A percentile compares a stretch with the other conserved stretches of the same genome.
phyloP scores from a whole-genome alignment of 306 rosid species.

The Prosopis cineraria region DNA sequence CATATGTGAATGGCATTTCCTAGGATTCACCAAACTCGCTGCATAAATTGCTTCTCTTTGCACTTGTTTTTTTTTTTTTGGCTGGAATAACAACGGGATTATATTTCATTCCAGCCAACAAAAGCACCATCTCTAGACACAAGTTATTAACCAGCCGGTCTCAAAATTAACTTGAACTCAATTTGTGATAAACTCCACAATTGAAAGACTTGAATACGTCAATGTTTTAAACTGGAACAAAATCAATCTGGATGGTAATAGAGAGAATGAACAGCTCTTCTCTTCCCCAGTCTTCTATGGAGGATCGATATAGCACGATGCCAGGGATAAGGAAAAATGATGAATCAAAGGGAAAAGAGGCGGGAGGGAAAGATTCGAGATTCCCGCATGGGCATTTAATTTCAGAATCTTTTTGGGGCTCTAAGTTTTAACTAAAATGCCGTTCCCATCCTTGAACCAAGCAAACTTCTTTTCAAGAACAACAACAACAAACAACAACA shows the following conservation, averaged over 20 bases:
- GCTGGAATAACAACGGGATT: too few relatives aligned
- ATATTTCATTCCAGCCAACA: too few relatives aligned
- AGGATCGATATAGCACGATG: not conserved
- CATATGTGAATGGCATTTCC: too few relatives aligned
- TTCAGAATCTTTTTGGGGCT: not conserved
- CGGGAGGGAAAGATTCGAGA: not conserved
- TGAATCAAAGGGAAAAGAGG: not conserved
- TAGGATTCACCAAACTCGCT: too few relatives aligned
- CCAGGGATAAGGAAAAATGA: not conserved
- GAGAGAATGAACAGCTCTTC: not conserved
- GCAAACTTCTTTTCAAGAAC: not conserved
- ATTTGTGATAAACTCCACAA: too few relatives aligned
- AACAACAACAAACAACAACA: too few relatives aligned
- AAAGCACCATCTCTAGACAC: not conserved
- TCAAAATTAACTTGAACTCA: too few relatives aligned
- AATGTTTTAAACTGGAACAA: too few relatives aligned
- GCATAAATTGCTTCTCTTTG: too few relatives aligned
- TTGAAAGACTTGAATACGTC: not conserved
- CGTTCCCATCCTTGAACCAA: not conserved
- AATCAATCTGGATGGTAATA: not conserved
- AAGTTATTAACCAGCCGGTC: not conserved
- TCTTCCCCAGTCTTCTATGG: not conserved
- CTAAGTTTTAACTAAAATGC: slow-evolving; percentile 6
- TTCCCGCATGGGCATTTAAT: not conserved
- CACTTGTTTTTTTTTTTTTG: too few relatives aligned